phyloP scores from a whole-genome alignment of 2,329 filamentous ascomycete genomes.

The Shiraia sp. region DNA sequence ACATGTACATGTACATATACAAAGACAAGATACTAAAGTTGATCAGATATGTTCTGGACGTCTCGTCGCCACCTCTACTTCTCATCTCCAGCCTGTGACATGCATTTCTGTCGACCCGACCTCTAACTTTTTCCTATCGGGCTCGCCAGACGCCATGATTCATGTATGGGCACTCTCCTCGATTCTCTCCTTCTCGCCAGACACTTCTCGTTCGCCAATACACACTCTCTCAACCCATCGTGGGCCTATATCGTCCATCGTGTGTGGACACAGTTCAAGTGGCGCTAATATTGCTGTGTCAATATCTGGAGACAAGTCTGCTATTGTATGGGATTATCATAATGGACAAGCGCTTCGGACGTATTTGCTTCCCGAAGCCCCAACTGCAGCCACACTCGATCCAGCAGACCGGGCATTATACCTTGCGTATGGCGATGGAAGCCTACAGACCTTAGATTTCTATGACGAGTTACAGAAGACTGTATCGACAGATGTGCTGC shows the following conservation, averaged over 20 bases:
- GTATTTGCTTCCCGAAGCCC: constrained; percentile 74
- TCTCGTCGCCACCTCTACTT: constrained; percentile 73
- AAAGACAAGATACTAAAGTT: constrained; percentile 11
- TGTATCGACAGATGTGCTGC: constrained; percentile 43
- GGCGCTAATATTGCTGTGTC: constrained; percentile 83
- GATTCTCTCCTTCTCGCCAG: constrained; percentile 66
- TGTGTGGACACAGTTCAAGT: constrained; percentile 67
- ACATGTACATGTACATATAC: not conserved
- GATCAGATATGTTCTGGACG: constrained; percentile 72
- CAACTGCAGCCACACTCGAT: constrained; percentile 75
- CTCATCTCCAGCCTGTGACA: constrained; percentile 80
- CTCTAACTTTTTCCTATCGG: constrained; percentile 74
- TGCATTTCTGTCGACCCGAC: constrained; percentile 72
- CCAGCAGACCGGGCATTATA: constrained; percentile 83
- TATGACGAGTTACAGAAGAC: constrained; percentile 55
- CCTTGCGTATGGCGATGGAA: constrained; percentile 77
- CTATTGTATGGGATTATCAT: constrained; percentile 90
- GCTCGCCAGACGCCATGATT: constrained; percentile 83
- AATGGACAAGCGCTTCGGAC: constrained; percentile 78
- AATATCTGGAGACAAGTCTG: constrained; percentile 81
- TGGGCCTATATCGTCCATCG: constrained; percentile 68
- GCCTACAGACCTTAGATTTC: constrained; percentile 79
- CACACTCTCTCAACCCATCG: constrained; percentile 78
- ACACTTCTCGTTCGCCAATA: constrained; percentile 66
- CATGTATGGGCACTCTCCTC: constrained; percentile 86